Evolutionary conservation across 1,139 yeast genomes (phyloP), one percentile per base, ranked within the genome.

Genomic region (Sugiyamaella xylanicola): DNA sequence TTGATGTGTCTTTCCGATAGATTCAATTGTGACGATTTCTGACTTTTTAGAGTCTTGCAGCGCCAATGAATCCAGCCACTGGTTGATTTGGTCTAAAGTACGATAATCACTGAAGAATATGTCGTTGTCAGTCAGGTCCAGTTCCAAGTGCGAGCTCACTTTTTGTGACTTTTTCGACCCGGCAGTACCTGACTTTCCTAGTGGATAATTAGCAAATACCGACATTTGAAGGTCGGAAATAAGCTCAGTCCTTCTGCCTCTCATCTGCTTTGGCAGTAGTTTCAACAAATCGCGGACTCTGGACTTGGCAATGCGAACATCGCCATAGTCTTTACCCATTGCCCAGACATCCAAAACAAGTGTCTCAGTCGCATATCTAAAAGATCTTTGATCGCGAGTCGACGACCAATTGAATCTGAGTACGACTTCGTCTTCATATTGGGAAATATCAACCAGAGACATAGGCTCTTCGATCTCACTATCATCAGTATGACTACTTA

Each of bases 1-100:
- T 70, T 90, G 95, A 65, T 71, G 82, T 0, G 96, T 86, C 59
- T 79, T 77, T 1, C 97, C 97, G 29, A 90, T 80, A 61, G 79
- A 77, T 67, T 86, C 91, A 25, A 87, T 68, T 2, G 70, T 70
- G 13, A 87, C 77, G 1, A 83, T 74, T 56, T 68, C 70, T 15
- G 40, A 35, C 47, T 55, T 35, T 41, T 27, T 21, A 59, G 56
- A 40, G 74, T 71, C 59, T 77, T 76, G 25, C 89, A 67, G 27
- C 84, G 68, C 43, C 8, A 48, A 15, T 4, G 48, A 43, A 35
- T 81, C 84, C 63, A 86, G 74, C 95, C 96, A 90, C 0, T 84
- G 75, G 63, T 87, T 77, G 35, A 91, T 85, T 4, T 90, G 79
- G 36, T 81, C 81, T 59, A 89, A 73, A 17, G 87, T 83, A 58